phyloP scores from a whole-genome alignment of 129 eudicot species.

The Chrysanthemum makinoi region DNA sequence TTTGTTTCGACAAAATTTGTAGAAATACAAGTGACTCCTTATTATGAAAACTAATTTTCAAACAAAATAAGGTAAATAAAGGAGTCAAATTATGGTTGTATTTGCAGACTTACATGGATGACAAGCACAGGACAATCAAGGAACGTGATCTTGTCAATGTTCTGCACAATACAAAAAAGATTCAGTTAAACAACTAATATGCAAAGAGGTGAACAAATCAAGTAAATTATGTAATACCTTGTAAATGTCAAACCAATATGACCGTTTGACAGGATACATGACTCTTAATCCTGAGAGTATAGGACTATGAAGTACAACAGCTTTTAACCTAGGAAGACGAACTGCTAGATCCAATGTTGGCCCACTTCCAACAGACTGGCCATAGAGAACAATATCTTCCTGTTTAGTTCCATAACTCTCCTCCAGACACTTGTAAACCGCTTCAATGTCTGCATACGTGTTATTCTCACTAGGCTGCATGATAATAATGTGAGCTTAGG shows the following conservation, averaged over 20 bases:
- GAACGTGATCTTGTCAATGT: slow-evolving; percentile 74
- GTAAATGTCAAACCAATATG: slow-evolving; percentile 91
- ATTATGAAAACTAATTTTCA: not conserved
- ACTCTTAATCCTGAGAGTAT: slow-evolving; percentile 92
- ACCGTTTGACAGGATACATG: slow-evolving; percentile 82
- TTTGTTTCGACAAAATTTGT: slow-evolving; percentile 1
- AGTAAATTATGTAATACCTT: slow-evolving; percentile 46
- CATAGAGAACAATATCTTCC: slow-evolving; percentile 81
- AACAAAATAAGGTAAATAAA: not conserved
- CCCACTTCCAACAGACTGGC: slow-evolving; percentile 97
- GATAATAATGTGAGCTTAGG: slow-evolving; percentile 26
- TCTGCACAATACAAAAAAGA: slow-evolving; percentile 52
- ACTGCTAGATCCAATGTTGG: slow-evolving; percentile 90
- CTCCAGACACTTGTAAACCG: slow-evolving; percentile 84
- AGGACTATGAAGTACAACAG: slow-evolving; percentile 89
- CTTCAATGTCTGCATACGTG: slow-evolving; percentile 96
- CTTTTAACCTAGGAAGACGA: slow-evolving; percentile 75
- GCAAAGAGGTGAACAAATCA: not conserved
- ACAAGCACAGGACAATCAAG: slow-evolving; percentile 78
- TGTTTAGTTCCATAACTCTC: slow-evolving; percentile 82
- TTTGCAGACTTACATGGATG: slow-evolving; percentile 75
- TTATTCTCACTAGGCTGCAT: slow-evolving; percentile 96
- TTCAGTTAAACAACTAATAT: not conserved
- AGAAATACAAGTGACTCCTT: not conserved
- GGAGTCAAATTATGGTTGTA: not conserved